Conservation (phyloP, 2,329 filamentous ascomycete genomes). For the Atkinsonella texensis region DNA sequence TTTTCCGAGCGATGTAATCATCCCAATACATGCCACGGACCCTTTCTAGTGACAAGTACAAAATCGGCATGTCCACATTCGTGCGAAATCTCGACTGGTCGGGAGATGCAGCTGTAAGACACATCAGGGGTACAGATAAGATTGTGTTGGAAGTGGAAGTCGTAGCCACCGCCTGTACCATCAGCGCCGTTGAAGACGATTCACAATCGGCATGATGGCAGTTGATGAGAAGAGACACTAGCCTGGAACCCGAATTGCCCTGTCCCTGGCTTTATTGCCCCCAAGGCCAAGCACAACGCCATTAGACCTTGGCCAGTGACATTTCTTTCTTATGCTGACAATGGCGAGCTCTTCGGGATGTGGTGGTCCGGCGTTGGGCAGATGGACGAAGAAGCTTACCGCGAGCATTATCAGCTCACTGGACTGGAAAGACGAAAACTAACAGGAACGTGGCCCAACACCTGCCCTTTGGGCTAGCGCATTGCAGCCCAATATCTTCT, state of each 20-base stretch:
- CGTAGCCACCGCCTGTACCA: not conserved
- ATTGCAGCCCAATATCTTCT: slow-evolving; percentile 1
- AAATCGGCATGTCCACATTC: not conserved
- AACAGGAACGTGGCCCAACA: not conserved
- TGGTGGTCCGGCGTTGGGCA: not conserved
- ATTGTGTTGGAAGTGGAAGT: not conserved
- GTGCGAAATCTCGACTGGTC: not conserved
- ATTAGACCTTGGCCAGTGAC: not conserved
- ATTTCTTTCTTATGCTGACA: not conserved
- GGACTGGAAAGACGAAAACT: not conserved
- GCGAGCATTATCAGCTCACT: not conserved
- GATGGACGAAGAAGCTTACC: not conserved
- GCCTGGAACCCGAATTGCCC: not conserved
- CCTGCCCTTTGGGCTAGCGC: not conserved
- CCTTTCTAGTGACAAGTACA: not conserved
- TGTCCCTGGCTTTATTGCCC: not conserved
- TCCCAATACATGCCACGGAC: not conserved
- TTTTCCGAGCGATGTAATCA: not conserved
- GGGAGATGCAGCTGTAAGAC: not conserved
- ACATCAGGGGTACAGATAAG: not conserved
- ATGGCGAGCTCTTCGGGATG: not conserved
- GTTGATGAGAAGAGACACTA: not conserved
- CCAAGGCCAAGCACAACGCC: not conserved
- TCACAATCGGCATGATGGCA: not conserved
- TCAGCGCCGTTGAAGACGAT: not conserved